phyloP scores from a whole-genome alignment of 257 asterid species.

The Primulina tabacum region DNA sequence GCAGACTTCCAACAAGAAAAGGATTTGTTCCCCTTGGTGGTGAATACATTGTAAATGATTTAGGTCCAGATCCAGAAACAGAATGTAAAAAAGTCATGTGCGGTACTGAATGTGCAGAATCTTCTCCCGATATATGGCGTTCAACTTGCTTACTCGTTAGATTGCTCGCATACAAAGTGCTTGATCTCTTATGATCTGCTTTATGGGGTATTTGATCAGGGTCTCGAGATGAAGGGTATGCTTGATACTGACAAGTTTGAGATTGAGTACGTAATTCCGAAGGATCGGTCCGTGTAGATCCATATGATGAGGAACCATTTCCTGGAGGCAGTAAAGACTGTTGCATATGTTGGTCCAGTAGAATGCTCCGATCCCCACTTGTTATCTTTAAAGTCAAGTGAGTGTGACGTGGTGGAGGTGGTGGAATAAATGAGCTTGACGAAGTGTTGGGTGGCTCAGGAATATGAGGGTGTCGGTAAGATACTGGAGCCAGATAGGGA shows the following conservation, averaged over 20 bases:
- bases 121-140: slow-evolving; percentile 30
- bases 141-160: slow-evolving; percentile 39
- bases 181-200: slow-evolving; percentile 36
- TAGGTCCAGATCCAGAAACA: slow-evolving; percentile 35
- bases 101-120: slow-evolving; percentile 34
- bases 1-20: slow-evolving; percentile 40
- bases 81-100: slow-evolving; percentile 35
- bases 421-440: slow-evolving; percentile 49
- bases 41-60: slow-evolving; percentile 35
- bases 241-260: slow-evolving; percentile 44
- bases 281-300: slow-evolving; percentile 39
- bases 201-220: slow-evolving; percentile 35
- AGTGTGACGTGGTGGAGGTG: slow-evolving; percentile 41
- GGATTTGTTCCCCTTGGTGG: slow-evolving; percentile 36
- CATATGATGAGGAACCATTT: slow-evolving; percentile 39
- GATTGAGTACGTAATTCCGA: slow-evolving; percentile 39
- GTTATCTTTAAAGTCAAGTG: slow-evolving; percentile 26
- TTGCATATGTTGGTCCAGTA: slow-evolving; percentile 39
- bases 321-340: slow-evolving; percentile 40
- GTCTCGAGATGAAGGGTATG: slow-evolving; percentile 33
- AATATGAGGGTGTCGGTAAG: slow-evolving; percentile 51
- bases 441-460: slow-evolving; percentile 41
- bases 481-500: slow-evolving; percentile 49
- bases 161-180: slow-evolving; percentile 38
- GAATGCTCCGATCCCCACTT: slow-evolving; percentile 33